Evolutionary conservation across 768 basidiomycete species (phyloP), one percentile per base, ranked within the genome.

Genomic region (Podaxis sp.): DNA sequence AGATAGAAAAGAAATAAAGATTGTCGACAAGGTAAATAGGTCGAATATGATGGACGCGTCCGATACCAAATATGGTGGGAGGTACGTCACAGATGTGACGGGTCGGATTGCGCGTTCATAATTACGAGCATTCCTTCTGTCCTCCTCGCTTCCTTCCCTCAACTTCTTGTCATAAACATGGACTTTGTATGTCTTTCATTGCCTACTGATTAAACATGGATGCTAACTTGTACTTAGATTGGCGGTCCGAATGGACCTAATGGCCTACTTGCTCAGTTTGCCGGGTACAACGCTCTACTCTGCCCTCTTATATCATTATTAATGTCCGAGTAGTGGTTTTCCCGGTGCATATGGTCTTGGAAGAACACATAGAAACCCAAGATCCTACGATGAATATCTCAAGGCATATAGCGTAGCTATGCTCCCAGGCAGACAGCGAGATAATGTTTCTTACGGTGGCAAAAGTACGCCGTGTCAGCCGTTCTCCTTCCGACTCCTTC

Each of bases 371-470:
- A 67, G 85, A n/a, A 82, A 86, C 62, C 82, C 92, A 13, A 83
- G 88, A 65, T 80, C 91, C 0, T 98, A 93, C 70, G 90, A 96
- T 69, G 93, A 96, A 68, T 95, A 96, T 76, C 82, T 94, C 68
- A 95, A 91, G 71, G 97, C 96, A 1, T 96, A 96, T 72, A 96
- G 94, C 66, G 91, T 96, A 57, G 95, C 94, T 19, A 94, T 98
- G 88, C 86, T 97, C 57, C 90, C 90, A 1, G 88, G 93, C 33
- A 82, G 83, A 66, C 89, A 94, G 75, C 81, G 94, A 75, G 87
- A 93, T 65, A 97, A 98, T 72, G 76, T 99, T 33, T 93, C 94
- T 60, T 98, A 96, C 69, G 97, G 97, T 66, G 97, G 97, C 72
- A 98, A 98, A 82, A 94, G 97, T 89, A 75, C 70, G 72, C 71